phyloP scores from a whole-genome alignment of 495 filamentous ascomycete species.

The Aspergillus steynii region DNA sequence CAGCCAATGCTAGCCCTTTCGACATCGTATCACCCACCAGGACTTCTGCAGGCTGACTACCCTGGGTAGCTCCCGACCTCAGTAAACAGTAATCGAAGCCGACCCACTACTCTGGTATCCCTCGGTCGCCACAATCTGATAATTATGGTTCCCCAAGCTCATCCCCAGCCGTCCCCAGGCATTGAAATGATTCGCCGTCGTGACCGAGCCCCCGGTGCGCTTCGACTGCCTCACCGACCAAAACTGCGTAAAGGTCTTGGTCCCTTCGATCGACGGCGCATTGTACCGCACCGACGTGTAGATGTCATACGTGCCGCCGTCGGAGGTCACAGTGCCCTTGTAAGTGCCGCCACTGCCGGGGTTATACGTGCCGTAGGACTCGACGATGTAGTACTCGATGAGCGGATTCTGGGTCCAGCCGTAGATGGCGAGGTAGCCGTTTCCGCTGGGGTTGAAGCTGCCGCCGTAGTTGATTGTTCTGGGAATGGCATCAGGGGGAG shows the following conservation, averaged over 20 bases:
- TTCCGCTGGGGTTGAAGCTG: slow-evolving; percentile 56
- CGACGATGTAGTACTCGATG: slow-evolving; percentile 66
- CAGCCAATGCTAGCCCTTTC: no score
- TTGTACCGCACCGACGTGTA: slow-evolving; percentile 59
- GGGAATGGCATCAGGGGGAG: background rate
- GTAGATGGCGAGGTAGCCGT: slow-evolving; percentile 62
- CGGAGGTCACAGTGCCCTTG: slow-evolving; percentile 56
- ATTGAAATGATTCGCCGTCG: slow-evolving; percentile 60
- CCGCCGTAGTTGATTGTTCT: slow-evolving; percentile 57
- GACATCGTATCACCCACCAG: no score
- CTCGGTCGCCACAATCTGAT: slow-evolving; percentile 62
- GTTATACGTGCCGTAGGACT: slow-evolving; percentile 57
- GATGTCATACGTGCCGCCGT: slow-evolving; percentile 67
- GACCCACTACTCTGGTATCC: slow-evolving; percentile 57
- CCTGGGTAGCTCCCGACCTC: background rate
- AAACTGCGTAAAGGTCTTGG: slow-evolving; percentile 61
- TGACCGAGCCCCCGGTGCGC: slow-evolving; percentile 55
- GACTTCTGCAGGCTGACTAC: no score
- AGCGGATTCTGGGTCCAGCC: slow-evolving; percentile 63
- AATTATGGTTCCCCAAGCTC: slow-evolving; percentile 54
- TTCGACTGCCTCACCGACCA: slow-evolving; percentile 58
- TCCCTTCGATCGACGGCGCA: slow-evolving; percentile 60
- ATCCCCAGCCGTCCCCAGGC: slow-evolving; percentile 56
- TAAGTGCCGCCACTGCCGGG: slow-evolving; percentile 45
- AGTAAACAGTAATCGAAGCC: slow-evolving; percentile 49